phyloP scores from a whole-genome alignment of 2,329 filamentous ascomycete species.

The Trichoderma koningii region DNA sequence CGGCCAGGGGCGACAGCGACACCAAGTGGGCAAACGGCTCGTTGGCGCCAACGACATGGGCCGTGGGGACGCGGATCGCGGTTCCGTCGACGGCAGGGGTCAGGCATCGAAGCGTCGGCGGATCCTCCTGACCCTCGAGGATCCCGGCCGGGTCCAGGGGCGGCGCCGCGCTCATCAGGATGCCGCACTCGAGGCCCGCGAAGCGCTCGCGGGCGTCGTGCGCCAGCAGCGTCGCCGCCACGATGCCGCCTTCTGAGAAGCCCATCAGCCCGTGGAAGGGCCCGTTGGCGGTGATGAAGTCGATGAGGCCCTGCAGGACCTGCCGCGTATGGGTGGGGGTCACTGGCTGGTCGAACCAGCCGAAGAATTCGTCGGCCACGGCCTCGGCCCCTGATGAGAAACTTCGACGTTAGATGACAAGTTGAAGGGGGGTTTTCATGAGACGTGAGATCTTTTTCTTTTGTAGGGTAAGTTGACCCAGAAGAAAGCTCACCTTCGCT shows the following conservation, averaged over 20 bases:
- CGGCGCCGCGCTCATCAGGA: constrained; percentile 38
- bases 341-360: neutral
- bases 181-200: constrained; percentile 35
- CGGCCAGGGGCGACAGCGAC: neutral
- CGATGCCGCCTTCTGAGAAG: constrained; percentile 28
- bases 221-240: constrained; percentile 39
- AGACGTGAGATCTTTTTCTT: neutral
- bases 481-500: neutral
- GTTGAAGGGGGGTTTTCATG: too few species aligned
- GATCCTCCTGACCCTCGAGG: constrained; percentile 25
- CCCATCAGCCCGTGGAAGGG: constrained; percentile 22
- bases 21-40: neutral
- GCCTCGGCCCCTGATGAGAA: constrained; percentile 8
- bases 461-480: neutral
- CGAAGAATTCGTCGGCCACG: neutral
- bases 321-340: neutral
- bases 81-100: constrained; percentile 35
- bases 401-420: neutral
- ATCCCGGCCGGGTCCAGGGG: constrained; percentile 36
- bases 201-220: constrained; percentile 36
- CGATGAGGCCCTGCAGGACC: neutral
- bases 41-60: neutral
- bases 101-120: constrained; percentile 28
- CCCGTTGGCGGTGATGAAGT: constrained; percentile 6
- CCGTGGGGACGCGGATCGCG: constrained; percentile 35